Conservation (phyloP, 1,284 basidiomycete species). For the Ustilago nuda region DNA sequence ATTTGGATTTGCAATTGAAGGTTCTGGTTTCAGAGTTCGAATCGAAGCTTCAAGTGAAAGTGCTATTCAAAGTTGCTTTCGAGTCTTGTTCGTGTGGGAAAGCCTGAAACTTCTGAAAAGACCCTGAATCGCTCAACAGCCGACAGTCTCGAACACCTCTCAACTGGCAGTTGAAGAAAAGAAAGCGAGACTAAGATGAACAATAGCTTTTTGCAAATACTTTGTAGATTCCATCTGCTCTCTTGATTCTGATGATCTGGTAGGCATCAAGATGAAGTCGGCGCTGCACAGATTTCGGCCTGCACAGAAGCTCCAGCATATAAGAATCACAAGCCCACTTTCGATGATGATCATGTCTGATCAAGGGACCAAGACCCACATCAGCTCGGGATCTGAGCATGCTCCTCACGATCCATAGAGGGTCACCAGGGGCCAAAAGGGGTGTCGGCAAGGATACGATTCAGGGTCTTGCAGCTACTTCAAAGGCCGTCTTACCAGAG, state of each 20-base stretch:
- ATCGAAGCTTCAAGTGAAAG: not conserved
- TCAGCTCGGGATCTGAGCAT: not conserved
- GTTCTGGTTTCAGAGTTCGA: not conserved
- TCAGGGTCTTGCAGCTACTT: not conserved
- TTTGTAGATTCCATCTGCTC: too few species aligned
- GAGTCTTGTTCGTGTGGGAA: not conserved
- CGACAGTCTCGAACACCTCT: not conserved
- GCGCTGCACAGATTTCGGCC: not conserved
- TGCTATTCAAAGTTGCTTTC: not conserved
- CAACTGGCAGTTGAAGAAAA: too few species aligned
- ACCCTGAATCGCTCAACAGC: not conserved
- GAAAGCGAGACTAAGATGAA: too few species aligned
- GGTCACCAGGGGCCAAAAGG: too few species aligned
- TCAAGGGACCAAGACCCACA: not conserved
- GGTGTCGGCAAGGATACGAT: not conserved
- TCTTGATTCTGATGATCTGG: too few species aligned
- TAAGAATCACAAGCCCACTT: not conserved
- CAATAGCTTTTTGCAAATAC: too few species aligned
- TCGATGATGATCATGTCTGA: not conserved
- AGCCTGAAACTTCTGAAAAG: not conserved
- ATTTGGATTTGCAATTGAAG: not conserved
- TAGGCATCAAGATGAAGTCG: too few species aligned
- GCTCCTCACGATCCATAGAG: too few species aligned
- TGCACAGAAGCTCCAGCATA: conserved; percentile 2
- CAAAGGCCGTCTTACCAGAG: too few species aligned